Conservation (phyloP, 2,329 filamentous ascomycete species). For the Teratosphaeria epicoccoides region DNA sequence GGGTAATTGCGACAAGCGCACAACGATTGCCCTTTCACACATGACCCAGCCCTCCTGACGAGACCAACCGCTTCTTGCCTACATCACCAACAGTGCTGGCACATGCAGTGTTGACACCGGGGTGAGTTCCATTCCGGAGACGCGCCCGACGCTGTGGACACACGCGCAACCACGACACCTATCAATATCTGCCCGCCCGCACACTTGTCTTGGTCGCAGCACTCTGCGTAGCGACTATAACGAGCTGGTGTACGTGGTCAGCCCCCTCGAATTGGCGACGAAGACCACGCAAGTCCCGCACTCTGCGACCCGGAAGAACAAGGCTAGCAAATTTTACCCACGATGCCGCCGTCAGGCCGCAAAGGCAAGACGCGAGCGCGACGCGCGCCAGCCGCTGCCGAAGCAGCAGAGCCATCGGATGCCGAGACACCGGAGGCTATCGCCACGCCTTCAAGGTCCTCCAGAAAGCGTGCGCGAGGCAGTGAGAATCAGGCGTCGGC, state of each 20-base stretch:
- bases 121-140: neutral
- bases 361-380: conserved; percentile 25
- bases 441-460: conserved; percentile 38
- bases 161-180: neutral
- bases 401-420: conserved; percentile 27
- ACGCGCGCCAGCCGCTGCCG: conserved; percentile 18
- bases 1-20: neutral
- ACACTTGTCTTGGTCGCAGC: neutral
- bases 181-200: neutral
- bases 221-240: neutral
- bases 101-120: neutral
- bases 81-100: neutral
- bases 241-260: neutral
- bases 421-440: conserved; percentile 36
- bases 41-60: neutral
- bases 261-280: neutral
- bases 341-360: conserved; percentile 24
- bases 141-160: neutral
- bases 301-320: neutral
- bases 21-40: neutral
- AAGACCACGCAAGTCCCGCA: neutral
- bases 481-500: conserved; percentile 17
- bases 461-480: conserved; percentile 34
- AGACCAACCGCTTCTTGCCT: neutral
- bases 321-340: neutral